These are phyloP conservation scores for Gonium pectorale DNA, from an alignment of 139 green algal species.

Conservation along the genomic window DNA sequence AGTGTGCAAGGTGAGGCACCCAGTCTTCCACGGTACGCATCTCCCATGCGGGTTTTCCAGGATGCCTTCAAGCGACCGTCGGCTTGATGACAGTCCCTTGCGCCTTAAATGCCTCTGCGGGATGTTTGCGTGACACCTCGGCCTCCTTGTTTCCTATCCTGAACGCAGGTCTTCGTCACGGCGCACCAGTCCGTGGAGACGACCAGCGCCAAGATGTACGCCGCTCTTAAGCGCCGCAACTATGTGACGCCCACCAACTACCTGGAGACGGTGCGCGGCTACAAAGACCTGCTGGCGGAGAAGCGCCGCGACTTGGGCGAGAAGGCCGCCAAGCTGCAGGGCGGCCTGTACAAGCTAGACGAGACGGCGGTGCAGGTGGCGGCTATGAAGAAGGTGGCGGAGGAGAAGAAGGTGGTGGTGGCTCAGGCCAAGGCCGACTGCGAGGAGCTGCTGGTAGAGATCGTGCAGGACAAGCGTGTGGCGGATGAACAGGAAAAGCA, in stretches of 20 bases:
- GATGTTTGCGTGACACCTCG: too few relatives aligned
- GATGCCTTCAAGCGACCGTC: too few relatives aligned
- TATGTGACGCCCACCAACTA: conserved; percentile 91
- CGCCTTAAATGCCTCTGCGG: too few relatives aligned
- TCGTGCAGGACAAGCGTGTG: conserved; percentile 90
- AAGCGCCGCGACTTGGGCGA: conserved; percentile 76
- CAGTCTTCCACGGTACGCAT: too few relatives aligned
- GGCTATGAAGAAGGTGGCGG: conserved; percentile 81
- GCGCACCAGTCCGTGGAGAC: conserved; percentile 73
- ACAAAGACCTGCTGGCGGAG: conserved; percentile 75
- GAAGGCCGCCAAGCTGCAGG: conserved; percentile 81
- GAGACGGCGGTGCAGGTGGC: conserved; percentile 81
- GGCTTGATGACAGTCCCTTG: too few relatives aligned
- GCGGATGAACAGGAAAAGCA: conserved; percentile 91
- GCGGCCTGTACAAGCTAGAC: conserved; percentile 85
- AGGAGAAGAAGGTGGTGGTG: conserved; percentile 85
- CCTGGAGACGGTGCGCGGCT: conserved; percentile 82
- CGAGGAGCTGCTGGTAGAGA: conserved; percentile 91
- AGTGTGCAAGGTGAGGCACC: conserved; percentile 80
- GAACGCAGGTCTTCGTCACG: conserved; percentile 77
- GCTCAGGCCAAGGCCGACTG: conserved; percentile 86
- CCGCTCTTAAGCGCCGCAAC: conserved; percentile 75
- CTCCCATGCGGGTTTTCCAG: too few relatives aligned
- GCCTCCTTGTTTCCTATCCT: too few relatives aligned
- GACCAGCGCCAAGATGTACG: conserved; percentile 69